Conservation (phyloP, 2,329 filamentous ascomycete species). For the Phaeosphaeria sp. region DNA sequence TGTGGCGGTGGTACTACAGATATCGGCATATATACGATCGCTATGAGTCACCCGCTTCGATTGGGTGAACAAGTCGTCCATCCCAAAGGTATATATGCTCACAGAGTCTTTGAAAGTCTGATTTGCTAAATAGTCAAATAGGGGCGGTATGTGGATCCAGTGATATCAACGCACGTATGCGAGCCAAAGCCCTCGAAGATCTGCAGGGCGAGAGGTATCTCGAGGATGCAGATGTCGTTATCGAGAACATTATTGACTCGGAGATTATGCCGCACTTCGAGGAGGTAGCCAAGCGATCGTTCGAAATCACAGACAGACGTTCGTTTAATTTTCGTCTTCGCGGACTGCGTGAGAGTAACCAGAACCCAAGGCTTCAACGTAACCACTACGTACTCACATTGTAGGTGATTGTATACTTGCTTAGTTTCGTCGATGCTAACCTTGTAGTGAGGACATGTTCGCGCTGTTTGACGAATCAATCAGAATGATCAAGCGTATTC, state of each 20-base stretch:
- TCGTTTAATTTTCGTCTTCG: constrained; percentile 5
- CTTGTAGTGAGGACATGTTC: constrained; percentile 7
- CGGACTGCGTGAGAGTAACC: constrained; percentile 2
- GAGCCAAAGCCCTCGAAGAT: not conserved
- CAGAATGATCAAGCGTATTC: constrained; percentile 8
- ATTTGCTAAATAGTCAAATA: not conserved
- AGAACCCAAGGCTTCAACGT: not conserved
- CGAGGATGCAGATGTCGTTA: not conserved
- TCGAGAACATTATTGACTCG: constrained; percentile 11
- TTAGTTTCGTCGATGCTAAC: not conserved
- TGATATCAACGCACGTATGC: constrained; percentile 14
- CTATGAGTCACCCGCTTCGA: constrained; percentile 12
- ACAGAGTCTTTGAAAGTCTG: not conserved
- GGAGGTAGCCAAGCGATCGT: constrained; percentile 9
- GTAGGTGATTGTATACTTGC: constrained; percentile 1
- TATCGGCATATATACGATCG: constrained; percentile 12
- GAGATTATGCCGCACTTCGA: constrained; percentile 20
- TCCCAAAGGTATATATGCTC: constrained; percentile 12
- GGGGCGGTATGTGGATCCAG: constrained; percentile 12
- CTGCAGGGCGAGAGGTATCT: constrained; percentile 11
- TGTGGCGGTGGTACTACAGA: constrained; percentile 24
- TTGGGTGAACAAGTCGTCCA: constrained; percentile 11
- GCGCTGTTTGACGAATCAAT: constrained; percentile 9
- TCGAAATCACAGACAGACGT: constrained; percentile 2
- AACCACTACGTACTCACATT: constrained; percentile 9